Evolutionary conservation across 148 eudicot genomes (phyloP), one percentile per base, ranked within the genome.

Genomic region (Cornus kousa): DNA sequence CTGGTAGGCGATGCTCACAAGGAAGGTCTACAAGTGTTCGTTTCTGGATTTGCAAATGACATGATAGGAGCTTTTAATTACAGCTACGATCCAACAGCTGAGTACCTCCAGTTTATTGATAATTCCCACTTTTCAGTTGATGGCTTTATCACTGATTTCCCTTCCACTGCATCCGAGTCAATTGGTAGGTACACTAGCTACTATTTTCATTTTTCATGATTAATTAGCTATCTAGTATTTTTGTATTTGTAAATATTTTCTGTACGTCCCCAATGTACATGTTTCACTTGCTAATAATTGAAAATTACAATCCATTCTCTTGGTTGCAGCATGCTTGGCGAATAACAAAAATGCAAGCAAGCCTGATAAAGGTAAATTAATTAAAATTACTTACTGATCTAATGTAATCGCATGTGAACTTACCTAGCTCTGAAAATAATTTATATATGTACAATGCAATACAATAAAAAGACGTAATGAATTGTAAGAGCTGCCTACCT

Each of bases 101-200:
- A 96, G 90, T 92, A 92, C 73, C 66, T 89, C 81, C 94, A 94
- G 74, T 94, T 88, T 39, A 71, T 90, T 11, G 97, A 93, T 74
- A 94, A 94, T 72, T 77, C 87, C 67, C 86, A 83, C 33, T 94
- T 96, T 80, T 82, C 97, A 39, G 91, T 96, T 53, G 99, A 96
- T 81, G 99, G 99, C 35, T 81, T 96, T 62, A 81, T 96, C 50
- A 88, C 99, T 0, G 98, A 96, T 81, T 96, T 91, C 77, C 89
- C 98, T 81, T 67, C 89, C 74, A 91, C 99, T 79, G 99, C 98
- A 53, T 86, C 97, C 23, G 90, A 87, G 82, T 86, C 95, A 20
- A 80, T 94, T 73, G 98, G 99, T 94, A 84, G 77, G 66, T 62
- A 16, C 6, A n/a, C 7, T 28, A 28, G 28, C 28, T 28, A 28